phyloP scores from a whole-genome alignment of 495 filamentous ascomycete genomes.

The Geoglossum glabrum region DNA sequence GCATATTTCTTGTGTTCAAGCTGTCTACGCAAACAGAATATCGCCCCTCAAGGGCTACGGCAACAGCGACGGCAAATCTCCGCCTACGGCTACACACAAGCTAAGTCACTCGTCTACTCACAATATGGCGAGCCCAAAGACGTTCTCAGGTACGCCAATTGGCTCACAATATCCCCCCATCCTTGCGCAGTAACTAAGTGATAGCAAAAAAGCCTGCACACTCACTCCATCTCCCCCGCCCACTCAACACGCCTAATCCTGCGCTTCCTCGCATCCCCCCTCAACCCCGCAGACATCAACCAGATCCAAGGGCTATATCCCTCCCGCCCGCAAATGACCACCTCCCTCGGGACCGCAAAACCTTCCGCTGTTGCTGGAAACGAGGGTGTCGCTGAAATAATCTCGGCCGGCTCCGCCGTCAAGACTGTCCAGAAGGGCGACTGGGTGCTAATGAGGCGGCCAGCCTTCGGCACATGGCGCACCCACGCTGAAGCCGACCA shows the following conservation, averaged over 20 bases:
- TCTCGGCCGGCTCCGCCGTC: constrained; percentile 38
- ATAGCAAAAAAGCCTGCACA: constrained; percentile 40
- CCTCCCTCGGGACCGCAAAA: constrained; percentile 45
- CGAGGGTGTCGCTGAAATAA: constrained; percentile 78
- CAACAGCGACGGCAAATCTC: constrained; percentile 28
- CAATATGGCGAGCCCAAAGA: constrained; percentile 70
- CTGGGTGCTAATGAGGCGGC: constrained; percentile 72
- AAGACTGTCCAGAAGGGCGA: constrained; percentile 46
- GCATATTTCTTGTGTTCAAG: neutral
- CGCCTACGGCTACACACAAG: constrained; percentile 93
- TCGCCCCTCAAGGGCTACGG: neutral
- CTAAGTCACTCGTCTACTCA: constrained; percentile 73
- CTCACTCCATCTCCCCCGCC: constrained; percentile 57
- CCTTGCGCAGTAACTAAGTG: neutral
- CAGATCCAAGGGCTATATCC: constrained; percentile 95
- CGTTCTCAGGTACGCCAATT: constrained; percentile 41
- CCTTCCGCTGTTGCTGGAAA: constrained; percentile 70
- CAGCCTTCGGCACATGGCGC: constrained; percentile 77
- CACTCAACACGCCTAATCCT: constrained; percentile 40
- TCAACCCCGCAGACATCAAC: constrained; percentile 97
- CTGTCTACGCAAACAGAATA: neutral
- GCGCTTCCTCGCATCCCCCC: constrained; percentile 65
- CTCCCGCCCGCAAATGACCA: constrained; percentile 52
- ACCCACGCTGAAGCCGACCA: constrained; percentile 66
- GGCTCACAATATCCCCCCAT: neutral